Conservation (phyloP, 768 basidiomycete genomes). For the Tricholoma sp. region DNA sequence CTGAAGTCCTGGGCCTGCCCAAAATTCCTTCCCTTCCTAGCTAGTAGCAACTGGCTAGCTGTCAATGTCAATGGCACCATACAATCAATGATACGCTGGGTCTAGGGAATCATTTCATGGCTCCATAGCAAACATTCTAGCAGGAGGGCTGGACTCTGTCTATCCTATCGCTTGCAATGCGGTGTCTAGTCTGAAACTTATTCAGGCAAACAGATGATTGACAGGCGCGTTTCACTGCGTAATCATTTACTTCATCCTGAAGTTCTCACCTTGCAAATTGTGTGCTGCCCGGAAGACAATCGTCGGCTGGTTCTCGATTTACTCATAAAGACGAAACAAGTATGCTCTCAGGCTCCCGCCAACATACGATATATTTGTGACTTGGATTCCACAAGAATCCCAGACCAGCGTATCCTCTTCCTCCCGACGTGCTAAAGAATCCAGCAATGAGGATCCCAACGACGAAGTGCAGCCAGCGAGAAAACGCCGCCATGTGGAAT, state of each 20-base stretch:
- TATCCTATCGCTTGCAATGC: slow-evolving; percentile 7
- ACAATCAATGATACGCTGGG: background rate
- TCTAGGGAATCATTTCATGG: background rate
- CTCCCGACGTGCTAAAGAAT: background rate
- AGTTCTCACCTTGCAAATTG: background rate
- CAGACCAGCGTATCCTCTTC: background rate
- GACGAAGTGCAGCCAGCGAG: background rate
- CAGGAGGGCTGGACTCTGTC: slow-evolving; percentile 15
- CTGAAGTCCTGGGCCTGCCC: too few relatives aligned
- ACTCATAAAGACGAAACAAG: background rate
- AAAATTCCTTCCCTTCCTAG: too few relatives aligned
- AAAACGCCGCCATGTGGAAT: background rate
- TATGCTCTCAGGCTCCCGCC: background rate
- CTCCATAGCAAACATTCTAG: background rate
- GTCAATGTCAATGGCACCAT: slow-evolving; percentile 23
- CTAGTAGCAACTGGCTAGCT: too few relatives aligned
- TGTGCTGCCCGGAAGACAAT: background rate
- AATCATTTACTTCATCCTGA: slow-evolving; percentile 2
- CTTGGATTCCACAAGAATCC: background rate
- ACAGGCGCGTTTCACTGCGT: slow-evolving; percentile 32
- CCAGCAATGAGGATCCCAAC: background rate
- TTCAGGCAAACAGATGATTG: slow-evolving; percentile 27
- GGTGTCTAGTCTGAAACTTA: background rate
- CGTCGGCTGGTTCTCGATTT: slow-evolving; percentile 33
- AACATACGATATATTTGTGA: background rate